phyloP scores from a whole-genome alignment of 768 basidiomycete genomes.

The Cystofilobasidium capitatum region DNA sequence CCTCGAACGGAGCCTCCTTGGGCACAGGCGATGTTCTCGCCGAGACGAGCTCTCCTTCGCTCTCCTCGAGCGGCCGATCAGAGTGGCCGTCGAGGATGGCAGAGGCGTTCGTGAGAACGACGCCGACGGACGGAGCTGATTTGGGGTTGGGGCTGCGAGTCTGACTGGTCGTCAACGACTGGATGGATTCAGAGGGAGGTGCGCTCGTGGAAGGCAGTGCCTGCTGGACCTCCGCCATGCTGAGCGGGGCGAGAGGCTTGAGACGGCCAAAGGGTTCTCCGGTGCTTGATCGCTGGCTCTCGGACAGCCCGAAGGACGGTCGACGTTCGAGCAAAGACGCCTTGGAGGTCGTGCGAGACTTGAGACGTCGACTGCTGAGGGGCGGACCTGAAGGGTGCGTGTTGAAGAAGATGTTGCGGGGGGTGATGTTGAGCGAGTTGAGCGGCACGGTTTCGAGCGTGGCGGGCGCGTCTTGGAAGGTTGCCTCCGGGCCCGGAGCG shows the following conservation, averaged over 20 bases:
- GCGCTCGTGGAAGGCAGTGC: neutral
- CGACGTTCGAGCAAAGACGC: neutral
- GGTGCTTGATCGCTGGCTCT: neutral
- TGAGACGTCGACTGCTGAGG: neutral
- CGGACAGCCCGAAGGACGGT: neutral
- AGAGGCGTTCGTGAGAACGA: constrained; percentile 69
- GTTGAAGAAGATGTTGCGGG: constrained; percentile 79
- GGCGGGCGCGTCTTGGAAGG: neutral
- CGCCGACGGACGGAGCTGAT: constrained; percentile 79
- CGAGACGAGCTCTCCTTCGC: neutral
- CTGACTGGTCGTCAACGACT: neutral
- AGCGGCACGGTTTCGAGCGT: constrained; percentile 39
- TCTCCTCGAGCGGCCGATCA: constrained; percentile 41
- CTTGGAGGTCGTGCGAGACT: neutral
- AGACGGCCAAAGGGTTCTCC: neutral
- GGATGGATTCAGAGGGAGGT: constrained; percentile 6
- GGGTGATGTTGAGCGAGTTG: constrained; percentile 77
- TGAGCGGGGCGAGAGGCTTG: neutral
- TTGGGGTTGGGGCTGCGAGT: constrained; percentile 49
- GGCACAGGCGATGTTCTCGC: neutral
- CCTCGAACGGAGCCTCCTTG: neutral
- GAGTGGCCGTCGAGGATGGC: constrained; percentile 63
- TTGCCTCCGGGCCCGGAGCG: neutral
- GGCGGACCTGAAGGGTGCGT: neutral
- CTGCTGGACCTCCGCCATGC: neutral